Evolutionary conservation across 257 asterid genomes (phyloP).

Genomic region (Ballota nigra): DNA sequence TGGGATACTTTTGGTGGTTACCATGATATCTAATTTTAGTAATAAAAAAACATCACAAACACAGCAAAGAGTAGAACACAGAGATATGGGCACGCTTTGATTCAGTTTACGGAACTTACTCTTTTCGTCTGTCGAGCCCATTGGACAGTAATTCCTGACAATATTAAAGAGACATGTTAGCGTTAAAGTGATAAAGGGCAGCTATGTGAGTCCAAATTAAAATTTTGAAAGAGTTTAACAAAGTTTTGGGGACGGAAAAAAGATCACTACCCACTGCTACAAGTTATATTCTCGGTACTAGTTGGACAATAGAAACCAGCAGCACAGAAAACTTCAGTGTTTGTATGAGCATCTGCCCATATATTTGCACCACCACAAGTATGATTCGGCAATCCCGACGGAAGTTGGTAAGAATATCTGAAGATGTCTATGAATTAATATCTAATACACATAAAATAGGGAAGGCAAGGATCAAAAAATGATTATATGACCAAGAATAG

Average conservation of each 20-base stretch:
- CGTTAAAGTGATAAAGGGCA: background rate
- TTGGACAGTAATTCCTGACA: constrained; percentile 68
- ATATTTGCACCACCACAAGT: constrained; percentile 92
- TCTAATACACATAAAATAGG: constrained; percentile 8
- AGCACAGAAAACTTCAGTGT: constrained; percentile 63
- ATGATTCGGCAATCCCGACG: constrained; percentile 51
- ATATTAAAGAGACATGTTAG: constrained; percentile 20
- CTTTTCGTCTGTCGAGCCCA: constrained; percentile 57
- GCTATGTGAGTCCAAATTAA: constrained; percentile 4
- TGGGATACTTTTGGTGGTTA: background rate
- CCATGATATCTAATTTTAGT: background rate
- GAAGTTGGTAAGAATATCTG: constrained; percentile 79
- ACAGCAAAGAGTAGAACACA: background rate
- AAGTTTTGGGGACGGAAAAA: constrained; percentile 22
- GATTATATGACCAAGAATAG: constrained; percentile 6
- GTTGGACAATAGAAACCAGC: constrained; percentile 89
- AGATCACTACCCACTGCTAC: constrained; percentile 80
- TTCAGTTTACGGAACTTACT: constrained; percentile 37
- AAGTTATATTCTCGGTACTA: constrained; percentile 44
- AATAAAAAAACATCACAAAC: background rate
- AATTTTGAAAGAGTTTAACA: background rate
- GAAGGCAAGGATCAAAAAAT: constrained; percentile 1
- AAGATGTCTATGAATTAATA: constrained; percentile 21
- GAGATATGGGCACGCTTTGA: background rate
- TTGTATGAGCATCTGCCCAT: constrained; percentile 69